Evolutionary conservation across 2,329 filamentous ascomycete genomes (phyloP), one percentile per base, ranked within the genome.

Genomic region (Nigrograna mackinnonii): DNA sequence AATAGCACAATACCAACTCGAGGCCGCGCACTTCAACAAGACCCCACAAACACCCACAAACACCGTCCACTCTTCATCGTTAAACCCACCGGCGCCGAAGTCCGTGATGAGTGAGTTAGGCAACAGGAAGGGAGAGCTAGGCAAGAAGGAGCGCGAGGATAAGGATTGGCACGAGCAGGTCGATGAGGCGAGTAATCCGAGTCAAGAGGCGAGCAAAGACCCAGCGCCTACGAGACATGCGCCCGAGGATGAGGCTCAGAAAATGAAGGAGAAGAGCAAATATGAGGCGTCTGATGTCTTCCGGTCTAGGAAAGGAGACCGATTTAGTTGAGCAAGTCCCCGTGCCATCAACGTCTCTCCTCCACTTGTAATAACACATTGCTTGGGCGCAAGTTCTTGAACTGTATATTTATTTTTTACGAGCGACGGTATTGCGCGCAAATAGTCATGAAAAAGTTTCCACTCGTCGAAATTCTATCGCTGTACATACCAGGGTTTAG

Each of bases 201-300:
- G 86, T 65, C 78, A 83, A 59, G 87, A 94, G 71, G 83, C 84
- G 22, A 83, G 79, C 60, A 74, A 75, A 50, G 91, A 96, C 71
- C 90, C 90, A n/a, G 91, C 91, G 11, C 86, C 91, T 7, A 95
- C 89, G 39, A 77, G 84, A 52, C 91, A 95, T 71, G 87, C 86
- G 46, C 87, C 89, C 2, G 78, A 84, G 51, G 87, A 82, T 31
- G 87, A 88, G 64, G 72, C 76, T 32, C 78, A 90, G 62, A 76
- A 79, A 50, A 75, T 87, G 19, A 59, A 74, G 24, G 88, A 91
- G 69, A 95, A 90, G 77, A 87, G 89, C 67, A 96, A 95, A 73
- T 97, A 95, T 69, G 91, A 97, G 73, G 85, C 87, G 22, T 77
- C 75, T 39, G 78, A 82, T 55, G 87, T 91, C 41, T 97, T 86